phyloP scores from a whole-genome alignment of 1,139 yeast species.

The Geotrichum klebahnii region DNA sequence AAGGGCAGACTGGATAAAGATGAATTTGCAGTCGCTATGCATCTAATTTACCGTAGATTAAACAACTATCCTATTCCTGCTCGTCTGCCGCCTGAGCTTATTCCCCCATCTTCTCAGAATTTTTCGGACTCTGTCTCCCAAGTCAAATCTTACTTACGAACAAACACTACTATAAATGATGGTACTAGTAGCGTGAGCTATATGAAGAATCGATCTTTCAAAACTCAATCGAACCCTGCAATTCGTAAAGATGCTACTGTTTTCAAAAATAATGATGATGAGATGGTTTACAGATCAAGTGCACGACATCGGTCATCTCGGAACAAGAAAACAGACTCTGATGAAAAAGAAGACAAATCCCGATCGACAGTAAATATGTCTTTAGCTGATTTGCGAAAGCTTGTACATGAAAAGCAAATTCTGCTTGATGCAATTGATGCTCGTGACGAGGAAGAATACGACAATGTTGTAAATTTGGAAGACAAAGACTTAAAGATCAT shows the following conservation, averaged over 20 bases:
- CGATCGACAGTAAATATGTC: constrained; percentile 28
- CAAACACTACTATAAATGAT: constrained; percentile 25
- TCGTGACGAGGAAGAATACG: constrained; percentile 55
- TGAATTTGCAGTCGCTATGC: constrained; percentile 94
- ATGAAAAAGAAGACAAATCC: constrained; percentile 47
- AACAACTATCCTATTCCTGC: constrained; percentile 78
- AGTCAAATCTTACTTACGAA: constrained; percentile 47
- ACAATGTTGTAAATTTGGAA: constrained; percentile 44
- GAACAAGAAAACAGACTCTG: constrained; percentile 13
- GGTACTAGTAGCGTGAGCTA: constrained; percentile 28
- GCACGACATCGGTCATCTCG: constrained; percentile 52
- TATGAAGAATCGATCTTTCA: constrained; percentile 33
- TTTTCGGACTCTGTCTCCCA: constrained; percentile 47
- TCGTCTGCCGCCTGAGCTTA: constrained; percentile 50
- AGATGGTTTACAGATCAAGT: constrained; percentile 61
- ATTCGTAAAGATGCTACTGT: constrained; percentile 51
- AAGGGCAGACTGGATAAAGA: constrained; percentile 75
- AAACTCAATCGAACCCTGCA: constrained; percentile 37
- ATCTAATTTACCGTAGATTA: constrained; percentile 77
- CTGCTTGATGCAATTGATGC: constrained; percentile 70
- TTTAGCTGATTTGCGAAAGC: constrained; percentile 54
- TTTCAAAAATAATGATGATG: constrained; percentile 60
- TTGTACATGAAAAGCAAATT: constrained; percentile 65
- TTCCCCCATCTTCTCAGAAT: constrained; percentile 77
- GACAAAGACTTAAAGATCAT: constrained; percentile 53